Base-by-base conservation (phyloP, 106 monocot genomes). In the Narthecium ossifragum region DNA sequence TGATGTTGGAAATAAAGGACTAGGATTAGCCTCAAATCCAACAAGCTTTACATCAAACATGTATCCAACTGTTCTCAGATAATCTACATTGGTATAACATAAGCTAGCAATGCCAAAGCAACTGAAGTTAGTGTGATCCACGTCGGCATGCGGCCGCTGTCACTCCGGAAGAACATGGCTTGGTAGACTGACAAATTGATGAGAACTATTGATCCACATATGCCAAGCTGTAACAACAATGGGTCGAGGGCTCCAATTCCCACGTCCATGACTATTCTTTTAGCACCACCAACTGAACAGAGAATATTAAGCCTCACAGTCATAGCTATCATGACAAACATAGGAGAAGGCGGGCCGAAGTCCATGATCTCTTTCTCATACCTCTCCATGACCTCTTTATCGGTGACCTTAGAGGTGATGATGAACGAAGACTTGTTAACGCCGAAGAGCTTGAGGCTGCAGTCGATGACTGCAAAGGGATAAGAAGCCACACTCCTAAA, bases 151-250 rank as follows among this genome's bases (percentile, higher is more conserved):
- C 71, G 57, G 0, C 90, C 90, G 13, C 49, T 59, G 26, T 91
- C 90, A 12, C 62, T 82, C 68, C 90, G 65, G 2, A 86, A 49
- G 64, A 86, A 86, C 32, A 86, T 32, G 6, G 76, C 90, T 43
- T 52, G 20, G 17, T 76, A 91, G 10, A 86, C 34, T 1, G 85
- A 82, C 3, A 77, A 26, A 71, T 85, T 74, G 31, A 80, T 60
- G 2, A 73, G 34, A 8, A 74, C 76, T 51, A 86, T 14, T 25
- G 46, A 13, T 7, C 65, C 76, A 46, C 76, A 79, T 0, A 86
- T 31, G 11, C 79, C 17, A 61, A 83, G 22, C 46, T 91, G 86
- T 57, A 76, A 2, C 28, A 79, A 76, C 27, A 60, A 52, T n/a
- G 36, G 6, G 3, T 55, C 49, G 13, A 70, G 41, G 56, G 20